A percentile compares a stretch with the other conserved stretches of the same genome.
Evolutionary conservation across 2,329 filamentous ascomycete genomes (phyloP).

Genomic region (Botrytis medusae): DNA sequence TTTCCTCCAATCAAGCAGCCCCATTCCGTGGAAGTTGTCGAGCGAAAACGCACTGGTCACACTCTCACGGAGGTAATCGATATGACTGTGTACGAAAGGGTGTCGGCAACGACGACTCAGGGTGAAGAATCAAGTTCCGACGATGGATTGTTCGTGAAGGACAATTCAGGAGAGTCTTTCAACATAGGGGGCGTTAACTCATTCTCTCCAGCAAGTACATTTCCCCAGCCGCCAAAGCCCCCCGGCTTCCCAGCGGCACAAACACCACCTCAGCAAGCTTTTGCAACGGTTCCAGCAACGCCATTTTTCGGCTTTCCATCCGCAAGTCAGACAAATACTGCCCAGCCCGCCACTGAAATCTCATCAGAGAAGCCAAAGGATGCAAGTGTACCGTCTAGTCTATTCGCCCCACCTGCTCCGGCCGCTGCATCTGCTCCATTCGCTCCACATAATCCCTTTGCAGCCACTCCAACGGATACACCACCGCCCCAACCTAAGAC

Average conservation of each 20-base stretch:
- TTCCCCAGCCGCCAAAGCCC: background rate
- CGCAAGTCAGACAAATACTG: background rate
- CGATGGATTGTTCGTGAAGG: conserved; percentile 32
- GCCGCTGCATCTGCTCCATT: background rate
- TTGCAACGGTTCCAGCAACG: background rate
- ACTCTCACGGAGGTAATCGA: conserved; percentile 57
- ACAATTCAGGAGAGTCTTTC: conserved; percentile 18
- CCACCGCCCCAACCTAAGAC: background rate
- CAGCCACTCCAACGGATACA: background rate
- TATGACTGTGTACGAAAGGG: conserved; percentile 50
- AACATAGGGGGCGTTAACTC: conserved; percentile 4
- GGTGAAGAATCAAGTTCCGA: conserved; percentile 38
- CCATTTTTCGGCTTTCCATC: background rate
- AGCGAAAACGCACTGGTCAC: conserved; percentile 56
- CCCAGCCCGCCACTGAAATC: background rate
- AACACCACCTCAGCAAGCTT: background rate
- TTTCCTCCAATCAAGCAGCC: conserved; percentile 54
- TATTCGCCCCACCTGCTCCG: background rate
- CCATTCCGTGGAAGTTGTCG: conserved; percentile 57
- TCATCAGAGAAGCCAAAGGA: background rate
- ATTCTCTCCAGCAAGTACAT: background rate
- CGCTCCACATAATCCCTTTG: background rate
- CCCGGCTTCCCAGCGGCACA: background rate
- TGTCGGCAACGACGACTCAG: background rate
- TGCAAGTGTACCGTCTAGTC: background rate